phyloP scores from a whole-genome alignment of 2,329 filamentous ascomycete species.

The Aspergillus aculeatinus region DNA sequence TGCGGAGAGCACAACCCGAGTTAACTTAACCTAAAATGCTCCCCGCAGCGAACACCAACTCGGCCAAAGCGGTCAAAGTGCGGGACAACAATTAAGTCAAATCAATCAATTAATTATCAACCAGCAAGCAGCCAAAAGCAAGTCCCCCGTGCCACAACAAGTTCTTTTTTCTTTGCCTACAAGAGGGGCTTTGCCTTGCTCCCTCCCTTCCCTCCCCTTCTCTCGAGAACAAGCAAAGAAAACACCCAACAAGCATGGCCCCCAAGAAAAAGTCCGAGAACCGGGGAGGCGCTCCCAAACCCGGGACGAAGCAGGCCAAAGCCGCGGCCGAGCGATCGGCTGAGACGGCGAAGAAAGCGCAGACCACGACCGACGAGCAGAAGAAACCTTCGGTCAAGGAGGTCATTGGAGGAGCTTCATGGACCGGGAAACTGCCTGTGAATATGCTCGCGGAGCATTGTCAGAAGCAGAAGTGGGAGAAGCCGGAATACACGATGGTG shows the following conservation, averaged over 20 bases:
- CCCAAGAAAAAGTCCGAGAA: slow-evolving; percentile 44
- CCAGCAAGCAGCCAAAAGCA: not conserved
- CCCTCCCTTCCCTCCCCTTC: not conserved
- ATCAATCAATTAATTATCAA: not conserved
- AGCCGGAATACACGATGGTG: slow-evolving; percentile 84
- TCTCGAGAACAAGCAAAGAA: too few species aligned
- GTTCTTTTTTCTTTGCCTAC: slow-evolving; percentile 1
- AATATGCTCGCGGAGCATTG: slow-evolving; percentile 93
- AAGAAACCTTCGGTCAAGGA: slow-evolving; percentile 66
- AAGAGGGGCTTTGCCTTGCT: slow-evolving; percentile 26
- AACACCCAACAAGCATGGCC: slow-evolving; percentile 32
- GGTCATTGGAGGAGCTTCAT: slow-evolving; percentile 89
- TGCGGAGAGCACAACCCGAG: slow-evolving; percentile 8
- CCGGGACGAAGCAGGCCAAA: slow-evolving; percentile 43
- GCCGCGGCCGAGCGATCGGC: slow-evolving; percentile 35
- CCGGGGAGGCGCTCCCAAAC: slow-evolving; percentile 39
- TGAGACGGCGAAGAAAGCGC: slow-evolving; percentile 32
- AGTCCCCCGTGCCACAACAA: not conserved
- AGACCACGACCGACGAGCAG: slow-evolving; percentile 44
- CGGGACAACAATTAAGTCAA: slow-evolving; percentile 25
- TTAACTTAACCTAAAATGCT: not conserved
- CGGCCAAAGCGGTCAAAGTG: slow-evolving; percentile 28
- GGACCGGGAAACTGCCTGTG: slow-evolving; percentile 95
- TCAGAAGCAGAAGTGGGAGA: slow-evolving; percentile 93
- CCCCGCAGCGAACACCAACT: slow-evolving; percentile 13